These are phyloP conservation scores for Cyclotella cryptica DNA, from an alignment of 108 stramenopile genomes.

Conservation along the genomic window DNA sequence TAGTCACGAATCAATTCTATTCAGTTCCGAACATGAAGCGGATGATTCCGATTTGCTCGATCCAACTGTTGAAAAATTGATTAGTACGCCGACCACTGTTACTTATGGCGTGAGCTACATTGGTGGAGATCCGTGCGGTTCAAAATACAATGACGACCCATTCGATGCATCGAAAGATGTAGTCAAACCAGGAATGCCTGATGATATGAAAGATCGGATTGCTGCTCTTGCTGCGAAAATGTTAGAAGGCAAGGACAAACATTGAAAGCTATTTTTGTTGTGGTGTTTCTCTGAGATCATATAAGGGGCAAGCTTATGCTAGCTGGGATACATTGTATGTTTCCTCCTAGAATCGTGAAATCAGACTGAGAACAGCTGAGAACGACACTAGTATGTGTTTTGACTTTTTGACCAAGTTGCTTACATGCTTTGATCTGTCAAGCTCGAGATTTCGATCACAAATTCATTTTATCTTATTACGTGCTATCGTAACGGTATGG, in stretches of 20 bases:
- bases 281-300: no score
- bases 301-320: no score
- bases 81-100: background rate
- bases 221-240: conserved; percentile 51
- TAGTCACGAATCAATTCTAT: background rate
- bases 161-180: conserved; percentile 43
- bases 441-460: no score
- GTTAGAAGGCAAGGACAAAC: conserved; percentile 16
- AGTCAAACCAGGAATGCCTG: conserved; percentile 58
- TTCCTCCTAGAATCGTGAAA: no score
- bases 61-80: background rate
- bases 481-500: no score
- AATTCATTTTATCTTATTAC: no score
- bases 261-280: background rate
- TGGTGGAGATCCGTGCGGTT: conserved; percentile 70
- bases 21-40: background rate
- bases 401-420: no score
- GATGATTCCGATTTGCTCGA: background rate
- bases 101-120: conserved; percentile 49
- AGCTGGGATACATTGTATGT: background rate
- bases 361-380: no score
- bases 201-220: conserved; percentile 67
- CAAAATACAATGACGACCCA: conserved; percentile 62
- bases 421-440: no score
- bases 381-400: no score